Evolutionary conservation across 163 green algal species (phyloP).

Genomic region (Picocystis sp.): DNA sequence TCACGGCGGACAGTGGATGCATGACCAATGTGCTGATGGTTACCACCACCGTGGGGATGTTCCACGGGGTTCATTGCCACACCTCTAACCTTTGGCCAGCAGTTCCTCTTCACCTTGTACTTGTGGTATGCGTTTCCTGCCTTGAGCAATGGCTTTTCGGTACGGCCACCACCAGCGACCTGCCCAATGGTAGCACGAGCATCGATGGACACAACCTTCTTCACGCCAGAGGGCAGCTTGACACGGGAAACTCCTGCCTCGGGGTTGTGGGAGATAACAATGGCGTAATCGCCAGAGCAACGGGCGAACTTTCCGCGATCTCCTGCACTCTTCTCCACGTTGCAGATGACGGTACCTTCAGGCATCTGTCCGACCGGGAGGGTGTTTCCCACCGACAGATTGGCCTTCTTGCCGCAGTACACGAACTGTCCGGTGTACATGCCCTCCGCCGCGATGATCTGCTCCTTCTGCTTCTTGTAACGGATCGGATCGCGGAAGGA

Average conservation of each 20-base stretch:
- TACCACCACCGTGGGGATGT: constrained; percentile 98
- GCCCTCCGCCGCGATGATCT: constrained; percentile 92
- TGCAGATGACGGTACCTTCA: constrained; percentile 97
- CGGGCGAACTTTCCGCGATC: constrained; percentile 82
- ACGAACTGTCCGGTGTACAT: constrained; percentile 95
- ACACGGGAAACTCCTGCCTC: constrained; percentile 87
- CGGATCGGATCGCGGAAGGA: constrained; percentile 78
- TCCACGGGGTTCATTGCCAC: constrained; percentile 99
- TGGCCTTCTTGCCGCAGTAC: constrained; percentile 92
- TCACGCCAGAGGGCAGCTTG: constrained; percentile 93
- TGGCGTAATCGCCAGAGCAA: constrained; percentile 89
- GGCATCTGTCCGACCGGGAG: constrained; percentile 92
- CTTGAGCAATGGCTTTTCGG: constrained; percentile 99
- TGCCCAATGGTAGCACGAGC: constrained; percentile 91
- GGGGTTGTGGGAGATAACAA: constrained; percentile 94
- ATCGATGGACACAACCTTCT: constrained; percentile 77
- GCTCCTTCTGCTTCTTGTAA: constrained; percentile 89
- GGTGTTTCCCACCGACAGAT: constrained; percentile 90
- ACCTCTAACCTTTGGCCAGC: constrained; percentile 91
- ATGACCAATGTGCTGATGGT: constrained; percentile 99
- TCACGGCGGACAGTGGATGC: constrained; percentile 83
- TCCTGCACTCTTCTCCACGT: constrained; percentile 90
- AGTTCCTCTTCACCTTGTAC: constrained; percentile 98
- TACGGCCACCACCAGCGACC: constrained; percentile 88
- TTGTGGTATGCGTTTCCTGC: constrained; percentile 88